Evolutionary conservation across 257 asterid species (phyloP), one percentile per base, ranked within the genome.

Genomic region (Plantago major): DNA sequence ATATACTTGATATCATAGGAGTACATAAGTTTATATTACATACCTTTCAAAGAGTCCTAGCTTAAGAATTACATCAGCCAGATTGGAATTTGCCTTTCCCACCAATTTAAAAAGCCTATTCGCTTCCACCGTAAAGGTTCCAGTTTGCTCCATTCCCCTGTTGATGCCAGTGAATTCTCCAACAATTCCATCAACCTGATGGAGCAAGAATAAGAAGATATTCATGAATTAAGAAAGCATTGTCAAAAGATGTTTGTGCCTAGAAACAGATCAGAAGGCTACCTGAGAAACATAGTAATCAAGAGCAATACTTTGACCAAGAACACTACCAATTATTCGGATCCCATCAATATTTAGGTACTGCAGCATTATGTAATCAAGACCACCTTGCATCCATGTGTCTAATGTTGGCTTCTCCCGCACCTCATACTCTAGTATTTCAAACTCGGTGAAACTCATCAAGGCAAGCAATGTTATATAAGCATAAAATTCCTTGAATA

Each of bases 211-310:
- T 14, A 18, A 42, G 44, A 33, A 40, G 46, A 53, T 10, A 53
- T 45, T 11, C 30, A 45, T 51, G 30, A 59, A 56, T 10, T 14
- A 54, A 56, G 47, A 30, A 26, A 63, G 64, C 58, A 71, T 30
- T 15, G 38, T 51, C 47, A n/a, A n/a, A n/a, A n/a, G n/a, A n/a
- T 3, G 37, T 30, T 30, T 30, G 5, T 2, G 37, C 37, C 37
- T 30, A 52, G 5, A 22, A 45, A 15, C 40, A 60, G 58, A 49
- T 7, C 42, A 48, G 63, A 66, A 22, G 69, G 84, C 63, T 57
- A 92, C 98, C 87, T 92, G 98, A 67, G 96, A 95, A 62, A 92
- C 98, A 74, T 92, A 92, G 76, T 89, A 92, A 70, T 92, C 98
- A 71, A 92, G 98, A 74, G 97, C 98, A 78, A 92, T 86, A 80